These are phyloP conservation scores for Cyclotella sp. DNA, from an alignment of 108 stramenopile genomes.

Conservation along the genomic window DNA sequence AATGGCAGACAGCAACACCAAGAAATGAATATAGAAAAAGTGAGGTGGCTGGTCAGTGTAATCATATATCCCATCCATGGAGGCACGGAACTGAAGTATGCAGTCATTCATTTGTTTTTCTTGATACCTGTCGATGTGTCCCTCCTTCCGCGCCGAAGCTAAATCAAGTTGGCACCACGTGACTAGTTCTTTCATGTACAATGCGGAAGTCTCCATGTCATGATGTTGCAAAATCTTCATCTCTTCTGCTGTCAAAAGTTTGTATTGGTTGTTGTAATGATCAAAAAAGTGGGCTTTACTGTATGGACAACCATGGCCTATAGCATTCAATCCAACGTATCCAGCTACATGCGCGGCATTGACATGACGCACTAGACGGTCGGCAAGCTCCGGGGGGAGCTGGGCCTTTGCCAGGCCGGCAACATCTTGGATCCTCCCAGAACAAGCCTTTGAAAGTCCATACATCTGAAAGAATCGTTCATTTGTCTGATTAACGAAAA, in stretches of 20 bases:
- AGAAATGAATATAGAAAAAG: slow-evolving; percentile 67
- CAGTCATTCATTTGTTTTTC: slow-evolving; percentile 8
- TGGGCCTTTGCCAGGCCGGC: slow-evolving; percentile 33
- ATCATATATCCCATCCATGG: slow-evolving; percentile 47
- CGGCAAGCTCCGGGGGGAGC: slow-evolving; percentile 48
- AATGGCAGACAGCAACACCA: slow-evolving; percentile 46
- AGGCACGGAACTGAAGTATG: slow-evolving; percentile 21
- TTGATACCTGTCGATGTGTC: slow-evolving; percentile 23
- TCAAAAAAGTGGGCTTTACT: slow-evolving; percentile 41
- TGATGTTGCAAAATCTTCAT: slow-evolving; percentile 27
- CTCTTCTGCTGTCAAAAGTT: slow-evolving; percentile 49
- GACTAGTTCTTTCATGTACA: slow-evolving; percentile 23
- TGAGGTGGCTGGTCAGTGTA: slow-evolving; percentile 51
- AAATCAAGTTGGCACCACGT: slow-evolving; percentile 36
- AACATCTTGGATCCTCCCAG: slow-evolving; percentile 58
- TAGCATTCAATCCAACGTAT: slow-evolving; percentile 52
- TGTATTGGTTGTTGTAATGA: slow-evolving; percentile 32
- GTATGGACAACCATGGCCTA: slow-evolving; percentile 25
- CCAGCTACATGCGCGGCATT: slow-evolving; percentile 62
- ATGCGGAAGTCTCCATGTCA: slow-evolving; percentile 41
- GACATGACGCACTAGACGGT: slow-evolving; percentile 52
- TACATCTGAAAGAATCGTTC: slow-evolving; percentile 52
- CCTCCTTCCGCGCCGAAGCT: slow-evolving; percentile 9
- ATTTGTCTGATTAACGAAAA: slow-evolving; percentile 58
- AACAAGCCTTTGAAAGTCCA: slow-evolving; percentile 41